A percentile compares a stretch with the other conserved stretches of the same genome.
Evolutionary conservation across 306 rosid species (phyloP).

Genomic region (Gillenia trifoliata): DNA sequence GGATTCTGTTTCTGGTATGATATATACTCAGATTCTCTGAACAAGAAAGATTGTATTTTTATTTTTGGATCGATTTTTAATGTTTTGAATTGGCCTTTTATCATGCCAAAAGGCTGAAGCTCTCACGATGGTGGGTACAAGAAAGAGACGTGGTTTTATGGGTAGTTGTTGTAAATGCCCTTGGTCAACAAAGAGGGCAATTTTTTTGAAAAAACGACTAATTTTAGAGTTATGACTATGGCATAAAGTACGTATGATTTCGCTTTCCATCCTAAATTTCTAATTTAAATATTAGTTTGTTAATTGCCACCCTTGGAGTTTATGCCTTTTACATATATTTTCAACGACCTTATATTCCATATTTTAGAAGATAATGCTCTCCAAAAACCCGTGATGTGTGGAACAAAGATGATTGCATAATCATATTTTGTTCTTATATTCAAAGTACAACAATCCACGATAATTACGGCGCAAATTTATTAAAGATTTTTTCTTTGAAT

Average conservation of each 20-base stretch:
- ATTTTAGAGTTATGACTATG: constrained; percentile 17
- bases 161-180: constrained; percentile 20
- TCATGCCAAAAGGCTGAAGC: neutral
- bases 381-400: constrained; percentile 21
- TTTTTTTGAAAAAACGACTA: constrained; percentile 29
- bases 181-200: constrained; percentile 69
- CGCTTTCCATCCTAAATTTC: constrained; percentile 19
- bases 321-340: neutral
- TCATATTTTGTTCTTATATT: constrained; percentile 16
- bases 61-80: neutral
- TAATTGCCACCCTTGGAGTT: neutral
- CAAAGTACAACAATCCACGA: constrained; percentile 19
- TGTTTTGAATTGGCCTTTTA: neutral
- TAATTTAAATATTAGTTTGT: neutral
- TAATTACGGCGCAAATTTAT: constrained; percentile 43
- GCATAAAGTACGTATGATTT: constrained; percentile 27
- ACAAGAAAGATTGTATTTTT: neutral
- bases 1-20: neutral
- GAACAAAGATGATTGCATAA: constrained; percentile 19
- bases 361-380: neutral
- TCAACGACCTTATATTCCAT: constrained; percentile 17
- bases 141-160: constrained; percentile 25
- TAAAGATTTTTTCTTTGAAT: neutral
- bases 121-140: constrained; percentile 26
- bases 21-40: neutral